Evolutionary conservation across 345 rosid genomes (phyloP).

Genomic region (Cardamine resedifolia): DNA sequence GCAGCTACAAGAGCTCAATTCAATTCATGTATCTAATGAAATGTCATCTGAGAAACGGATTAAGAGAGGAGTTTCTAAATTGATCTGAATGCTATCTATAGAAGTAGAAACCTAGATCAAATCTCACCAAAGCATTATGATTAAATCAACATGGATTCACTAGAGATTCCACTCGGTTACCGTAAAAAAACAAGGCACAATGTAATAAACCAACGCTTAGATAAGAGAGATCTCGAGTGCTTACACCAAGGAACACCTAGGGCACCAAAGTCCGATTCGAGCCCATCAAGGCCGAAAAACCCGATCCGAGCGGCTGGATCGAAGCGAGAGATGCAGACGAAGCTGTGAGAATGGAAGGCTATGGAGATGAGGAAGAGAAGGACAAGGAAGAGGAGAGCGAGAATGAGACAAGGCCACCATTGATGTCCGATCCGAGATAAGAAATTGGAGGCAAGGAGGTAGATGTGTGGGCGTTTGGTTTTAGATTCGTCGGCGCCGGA

Average conservation of each 20-base stretch:
- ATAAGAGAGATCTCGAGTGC: constrained; percentile 35
- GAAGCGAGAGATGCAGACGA: constrained; percentile 74
- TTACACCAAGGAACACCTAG: constrained; percentile 99
- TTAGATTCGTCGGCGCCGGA: constrained; percentile 58
- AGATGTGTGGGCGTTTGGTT: constrained; percentile 56
- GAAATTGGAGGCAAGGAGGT: constrained; percentile 50
- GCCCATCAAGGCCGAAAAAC: constrained; percentile 69
- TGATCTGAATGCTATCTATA: neutral
- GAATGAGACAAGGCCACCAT: constrained; percentile 53
- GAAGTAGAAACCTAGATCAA: constrained; percentile 23
- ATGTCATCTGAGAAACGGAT: constrained; percentile 10
- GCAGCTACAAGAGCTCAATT: neutral
- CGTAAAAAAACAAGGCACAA: neutral
- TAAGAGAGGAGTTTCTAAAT: neutral
- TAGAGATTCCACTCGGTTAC: neutral
- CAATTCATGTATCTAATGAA: neutral
- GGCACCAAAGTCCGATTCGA: constrained; percentile 84
- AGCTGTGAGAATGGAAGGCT: constrained; percentile 48
- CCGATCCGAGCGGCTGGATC: constrained; percentile 70
- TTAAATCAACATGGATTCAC: constrained; percentile 1
- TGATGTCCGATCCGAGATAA: constrained; percentile 47
- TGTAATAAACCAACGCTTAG: neutral
- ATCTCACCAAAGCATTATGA: constrained; percentile 13
- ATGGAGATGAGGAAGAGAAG: constrained; percentile 43
- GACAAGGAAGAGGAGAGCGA: constrained; percentile 41